Conservation (phyloP, 2,329 filamentous ascomycete genomes). For the Epichloe coenophiala region DNA sequence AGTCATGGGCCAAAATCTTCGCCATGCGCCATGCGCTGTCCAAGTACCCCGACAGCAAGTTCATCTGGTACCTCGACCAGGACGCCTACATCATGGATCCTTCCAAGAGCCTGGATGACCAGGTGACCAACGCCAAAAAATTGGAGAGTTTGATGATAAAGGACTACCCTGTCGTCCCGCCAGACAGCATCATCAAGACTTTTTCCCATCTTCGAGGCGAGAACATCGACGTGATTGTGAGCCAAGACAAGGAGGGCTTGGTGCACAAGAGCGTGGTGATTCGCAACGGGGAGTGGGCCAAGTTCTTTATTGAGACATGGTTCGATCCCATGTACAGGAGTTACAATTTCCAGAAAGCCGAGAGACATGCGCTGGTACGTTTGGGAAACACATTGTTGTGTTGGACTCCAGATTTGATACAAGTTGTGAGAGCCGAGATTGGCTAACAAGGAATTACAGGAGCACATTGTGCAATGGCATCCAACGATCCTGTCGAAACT, state of each 20-base stretch:
- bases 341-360: constrained; percentile 95
- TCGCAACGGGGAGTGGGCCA: constrained; percentile 76
- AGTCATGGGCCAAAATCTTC: constrained; percentile 66
- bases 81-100: constrained; percentile 85
- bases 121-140: constrained; percentile 52
- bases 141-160: constrained; percentile 73
- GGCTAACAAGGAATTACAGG: constrained; percentile 31
- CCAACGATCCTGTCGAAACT: constrained; percentile 86
- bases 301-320: constrained; percentile 90
- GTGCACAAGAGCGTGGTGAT: constrained; percentile 67
- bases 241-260: constrained; percentile 73
- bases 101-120: constrained; percentile 50
- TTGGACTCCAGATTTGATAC: background rate
- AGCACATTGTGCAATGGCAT: constrained; percentile 91
- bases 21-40: constrained; percentile 82
- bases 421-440: background rate
- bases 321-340: constrained; percentile 85
- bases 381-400: background rate
- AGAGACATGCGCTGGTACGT: constrained; percentile 75
- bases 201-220: constrained; percentile 68
- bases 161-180: constrained; percentile 77
- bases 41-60: constrained; percentile 60
- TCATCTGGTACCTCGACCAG: constrained; percentile 78
- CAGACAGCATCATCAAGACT: constrained; percentile 93
- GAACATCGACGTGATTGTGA: constrained; percentile 68